Conservation (phyloP, 371 early-diverging fungal species). For the Aphelidium insulamus region DNA sequence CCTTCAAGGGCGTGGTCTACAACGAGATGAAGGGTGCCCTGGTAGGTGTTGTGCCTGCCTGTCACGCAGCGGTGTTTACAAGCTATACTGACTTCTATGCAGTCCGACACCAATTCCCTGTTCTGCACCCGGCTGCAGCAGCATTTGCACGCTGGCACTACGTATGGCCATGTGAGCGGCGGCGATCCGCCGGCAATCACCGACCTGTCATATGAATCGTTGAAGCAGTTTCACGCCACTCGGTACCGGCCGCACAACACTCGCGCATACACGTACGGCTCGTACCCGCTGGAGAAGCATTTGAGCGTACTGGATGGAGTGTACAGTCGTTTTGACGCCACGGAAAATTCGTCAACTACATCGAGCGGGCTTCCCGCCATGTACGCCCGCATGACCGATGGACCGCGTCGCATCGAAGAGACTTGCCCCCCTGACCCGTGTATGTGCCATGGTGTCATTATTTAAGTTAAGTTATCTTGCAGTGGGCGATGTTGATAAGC, state of each 20-base stretch:
- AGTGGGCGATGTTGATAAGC: conserved; percentile 57
- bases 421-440: too few species aligned
- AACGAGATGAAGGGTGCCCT: conserved; percentile 94
- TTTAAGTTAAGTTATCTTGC: neutral
- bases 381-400: too few species aligned
- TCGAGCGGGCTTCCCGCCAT: too few species aligned
- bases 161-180: conserved; percentile 60
- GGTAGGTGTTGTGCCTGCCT: conserved; percentile 10
- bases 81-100: conserved; percentile 9
- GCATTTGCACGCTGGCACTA: conserved; percentile 58
- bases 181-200: conserved; percentile 79
- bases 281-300: neutral
- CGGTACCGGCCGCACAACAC: conserved; percentile 84
- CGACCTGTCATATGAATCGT: conserved; percentile 54
- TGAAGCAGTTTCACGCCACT: conserved; percentile 52
- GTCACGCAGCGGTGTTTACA: neutral
- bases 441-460: too few species aligned
- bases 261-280: conserved; percentile 69
- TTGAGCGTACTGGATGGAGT: neutral
- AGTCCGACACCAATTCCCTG: conserved; percentile 47
- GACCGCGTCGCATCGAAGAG: too few species aligned
- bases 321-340: too few species aligned
- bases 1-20: conserved; percentile 82
- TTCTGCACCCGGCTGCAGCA: conserved; percentile 54
- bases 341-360: too few species aligned